These are phyloP conservation scores for Hypoxylon fragiforme DNA, from an alignment of 495 filamentous ascomycete genomes.

Conservation along the genomic window DNA sequence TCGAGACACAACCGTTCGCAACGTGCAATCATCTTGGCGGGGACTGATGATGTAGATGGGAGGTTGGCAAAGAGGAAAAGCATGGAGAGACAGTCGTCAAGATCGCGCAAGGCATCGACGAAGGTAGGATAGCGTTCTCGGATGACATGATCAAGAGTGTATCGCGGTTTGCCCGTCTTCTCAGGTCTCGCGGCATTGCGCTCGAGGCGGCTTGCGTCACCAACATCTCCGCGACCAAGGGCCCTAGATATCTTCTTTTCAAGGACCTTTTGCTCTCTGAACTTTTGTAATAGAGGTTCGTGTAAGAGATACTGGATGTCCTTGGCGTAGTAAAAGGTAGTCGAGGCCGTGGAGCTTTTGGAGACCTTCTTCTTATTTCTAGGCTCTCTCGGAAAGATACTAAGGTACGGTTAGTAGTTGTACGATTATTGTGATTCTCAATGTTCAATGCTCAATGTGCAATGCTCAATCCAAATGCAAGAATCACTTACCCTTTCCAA, in stretches of 20 bases:
- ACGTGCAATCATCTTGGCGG: conserved; percentile 87
- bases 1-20: conserved; percentile 91
- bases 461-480: no score
- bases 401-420: background rate
- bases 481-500: conserved; percentile 70
- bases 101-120: conserved; percentile 87
- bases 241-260: conserved; percentile 95
- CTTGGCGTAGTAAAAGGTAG: conserved; percentile 98
- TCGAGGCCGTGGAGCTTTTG: conserved; percentile 83
- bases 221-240: conserved; percentile 85
- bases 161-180: conserved; percentile 78
- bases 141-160: conserved; percentile 93
- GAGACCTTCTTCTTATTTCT: conserved; percentile 94
- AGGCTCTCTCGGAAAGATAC: conserved; percentile 96
- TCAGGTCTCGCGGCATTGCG: conserved; percentile 69
- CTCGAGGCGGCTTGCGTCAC: conserved; percentile 72
- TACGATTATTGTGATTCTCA: no score
- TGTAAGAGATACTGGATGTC: conserved; percentile 98
- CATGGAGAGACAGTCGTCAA: conserved; percentile 96
- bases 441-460: no score
- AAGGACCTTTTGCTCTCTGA: conserved; percentile 93
- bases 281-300: conserved; percentile 92
- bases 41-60: conserved; percentile 83
- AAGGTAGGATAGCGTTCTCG: conserved; percentile 98
- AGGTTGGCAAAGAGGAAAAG: conserved; percentile 96